Base-by-base conservation (phyloP, 805 yeast genomes). In the Ogataea wickerhamii region DNA sequence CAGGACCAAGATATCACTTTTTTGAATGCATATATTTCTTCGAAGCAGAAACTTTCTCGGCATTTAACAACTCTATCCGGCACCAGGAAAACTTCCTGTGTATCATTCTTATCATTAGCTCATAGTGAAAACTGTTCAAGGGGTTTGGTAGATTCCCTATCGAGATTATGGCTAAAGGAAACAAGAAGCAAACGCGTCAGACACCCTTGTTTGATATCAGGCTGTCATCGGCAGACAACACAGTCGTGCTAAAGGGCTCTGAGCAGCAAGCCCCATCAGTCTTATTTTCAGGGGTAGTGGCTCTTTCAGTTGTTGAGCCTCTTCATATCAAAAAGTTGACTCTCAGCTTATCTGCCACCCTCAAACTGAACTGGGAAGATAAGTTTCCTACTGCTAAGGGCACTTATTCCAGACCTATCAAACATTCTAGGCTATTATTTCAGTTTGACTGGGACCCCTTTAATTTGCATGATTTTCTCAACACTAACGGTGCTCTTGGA, bases 381-480 rank as follows among this genome's bases (percentile, higher is more conserved):
- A 64, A 67, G 12, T 63, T 61, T 36, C 68, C 67, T 27, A 67
- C 75, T 11, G 41, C 73, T 6, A 74, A 71, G 37, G 74, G 78
- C 0, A 47, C 70, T 3, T 26, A 55, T 13, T 53, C 68, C 19
- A 65, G 73, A 55, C 77, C 80, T 17, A 58, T 64, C 34, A 68
- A 69, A 31, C 76, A 73, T 52, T 83, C 80, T 38, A 78, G 74
- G 49, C 68, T 75, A 28, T 59, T 91, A 12, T 89, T 74, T 57
- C 95, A 87, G 50, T 82, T 83, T 55, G 70, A 66, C 28, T 87
- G 95, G 96, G 87, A 82, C 48, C 71, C 78, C 48, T 66, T 74
- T 19, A 83, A 80, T 40, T 62, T 82, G 32, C 70, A 70, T n/a
- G 61, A 56, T 7, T 61, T 59, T 36, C 43, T 61, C 22, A 49